phyloP scores from a whole-genome alignment of 768 basidiomycete species.

The Mycena indigotica region DNA sequence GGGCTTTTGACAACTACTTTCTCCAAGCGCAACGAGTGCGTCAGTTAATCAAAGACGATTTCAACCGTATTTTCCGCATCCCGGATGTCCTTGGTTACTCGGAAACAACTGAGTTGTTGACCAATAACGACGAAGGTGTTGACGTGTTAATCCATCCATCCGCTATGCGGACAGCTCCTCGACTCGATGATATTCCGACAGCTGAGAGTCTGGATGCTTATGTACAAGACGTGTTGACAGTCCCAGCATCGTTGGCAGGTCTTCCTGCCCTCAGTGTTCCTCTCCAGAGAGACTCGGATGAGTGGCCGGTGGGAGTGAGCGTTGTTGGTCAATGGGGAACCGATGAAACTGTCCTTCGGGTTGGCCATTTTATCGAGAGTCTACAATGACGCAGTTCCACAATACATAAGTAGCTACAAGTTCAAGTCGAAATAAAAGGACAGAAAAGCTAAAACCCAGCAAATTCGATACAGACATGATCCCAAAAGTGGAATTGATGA shows the following conservation, averaged over 20 bases:
- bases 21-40: conserved; percentile 88
- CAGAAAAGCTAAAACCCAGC: no score
- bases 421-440: no score
- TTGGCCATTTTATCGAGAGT: conserved; percentile 52
- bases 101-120: neutral
- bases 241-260: conserved; percentile 89
- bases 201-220: conserved; percentile 55
- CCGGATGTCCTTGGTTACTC: conserved; percentile 48
- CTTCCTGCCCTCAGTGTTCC: conserved; percentile 83
- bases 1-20: conserved; percentile 98
- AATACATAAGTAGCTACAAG: no score
- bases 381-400: neutral
- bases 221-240: conserved; percentile 89
- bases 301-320: conserved; percentile 85
- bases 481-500: no score
- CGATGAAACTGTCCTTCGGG: conserved; percentile 58
- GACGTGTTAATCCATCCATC: conserved; percentile 88
- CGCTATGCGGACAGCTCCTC: conserved; percentile 83
- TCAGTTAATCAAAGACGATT: conserved; percentile 69
- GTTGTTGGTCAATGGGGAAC: conserved; percentile 88
- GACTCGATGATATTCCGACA: conserved; percentile 33
- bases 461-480: no score
- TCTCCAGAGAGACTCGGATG: conserved; percentile 43
- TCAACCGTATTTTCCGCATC: conserved; percentile 65
- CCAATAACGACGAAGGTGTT: conserved; percentile 53